Percentiles rank a stretch among this genome's conserved stretches.
These are phyloP conservation scores for Gryganskiella cystojenkinii DNA, from an alignment of 192 early-diverging fungal genomes.

Conservation along the genomic window DNA sequence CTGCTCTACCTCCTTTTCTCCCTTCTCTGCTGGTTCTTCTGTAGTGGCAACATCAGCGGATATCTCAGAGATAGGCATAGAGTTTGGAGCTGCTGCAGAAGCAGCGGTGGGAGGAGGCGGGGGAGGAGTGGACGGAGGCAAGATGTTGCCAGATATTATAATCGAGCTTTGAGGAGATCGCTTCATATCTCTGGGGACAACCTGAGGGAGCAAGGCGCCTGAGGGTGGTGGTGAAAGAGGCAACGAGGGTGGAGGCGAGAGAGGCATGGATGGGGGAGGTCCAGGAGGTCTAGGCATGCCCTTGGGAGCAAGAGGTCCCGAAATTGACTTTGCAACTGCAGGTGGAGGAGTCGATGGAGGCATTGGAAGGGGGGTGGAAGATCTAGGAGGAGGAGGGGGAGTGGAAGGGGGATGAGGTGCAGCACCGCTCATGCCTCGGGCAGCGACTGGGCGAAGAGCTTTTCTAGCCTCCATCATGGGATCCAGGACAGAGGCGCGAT, in stretches of 20 bases:
- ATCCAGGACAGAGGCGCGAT: conserved; percentile 27
- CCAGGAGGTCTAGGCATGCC: conserved; percentile 26
- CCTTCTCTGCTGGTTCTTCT: conserved; percentile 12
- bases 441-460: conserved; percentile 27
- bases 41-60: not conserved
- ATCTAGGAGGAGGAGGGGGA: conserved; percentile 28
- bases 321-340: conserved; percentile 9
- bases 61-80: not conserved
- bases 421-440: conserved; percentile 18
- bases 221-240: conserved; percentile 26
- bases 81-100: not conserved
- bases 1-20: conserved; percentile 4
- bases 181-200: conserved; percentile 35
- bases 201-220: conserved; percentile 2
- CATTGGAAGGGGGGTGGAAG: conserved; percentile 30
- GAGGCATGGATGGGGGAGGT: conserved; percentile 5
- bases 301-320: conserved; percentile 16
- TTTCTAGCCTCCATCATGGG: conserved; percentile 39
- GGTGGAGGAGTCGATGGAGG: conserved; percentile 20
- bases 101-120: conserved; percentile 7
- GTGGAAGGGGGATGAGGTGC: conserved; percentile 22
- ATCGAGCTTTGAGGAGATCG: conserved; percentile 36
- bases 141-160: conserved; percentile 30
- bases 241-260: conserved; percentile 14
- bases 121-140: conserved; percentile 41